Conservation (phyloP, 352 stramenopile genomes). For the Globisporangium nodosum region DNA sequence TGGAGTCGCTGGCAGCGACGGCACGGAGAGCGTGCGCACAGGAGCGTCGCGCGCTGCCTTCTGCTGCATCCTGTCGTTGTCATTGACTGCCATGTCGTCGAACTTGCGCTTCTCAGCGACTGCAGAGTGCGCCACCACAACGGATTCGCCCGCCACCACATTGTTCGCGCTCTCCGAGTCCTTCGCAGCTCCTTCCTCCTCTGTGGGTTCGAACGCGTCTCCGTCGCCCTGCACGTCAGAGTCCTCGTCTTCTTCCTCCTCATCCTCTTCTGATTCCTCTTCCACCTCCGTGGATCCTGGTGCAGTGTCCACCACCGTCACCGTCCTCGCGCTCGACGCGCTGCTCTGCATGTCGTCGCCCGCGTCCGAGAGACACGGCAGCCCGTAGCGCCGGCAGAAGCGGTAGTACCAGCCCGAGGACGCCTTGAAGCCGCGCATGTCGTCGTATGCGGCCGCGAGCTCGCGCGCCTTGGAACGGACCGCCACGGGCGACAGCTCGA, state of each 20-base stretch:
- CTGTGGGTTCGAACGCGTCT: background rate
- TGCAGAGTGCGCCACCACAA: too few relatives aligned
- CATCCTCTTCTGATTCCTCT: background rate
- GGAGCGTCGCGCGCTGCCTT: background rate
- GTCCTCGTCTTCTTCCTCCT: background rate
- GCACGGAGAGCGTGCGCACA: background rate
- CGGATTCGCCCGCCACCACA: too few relatives aligned
- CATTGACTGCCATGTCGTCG: constrained; percentile 1
- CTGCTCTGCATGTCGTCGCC: background rate
- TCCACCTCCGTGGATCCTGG: background rate
- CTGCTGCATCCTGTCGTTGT: background rate
- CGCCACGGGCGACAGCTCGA: constrained; percentile 18
- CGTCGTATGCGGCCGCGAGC: constrained; percentile 23
- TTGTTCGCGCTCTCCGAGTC: background rate
- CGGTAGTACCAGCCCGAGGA: constrained; percentile 54
- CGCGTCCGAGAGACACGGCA: constrained; percentile 13
- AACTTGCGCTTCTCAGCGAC: constrained; percentile 9
- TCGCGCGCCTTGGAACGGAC: constrained; percentile 31
- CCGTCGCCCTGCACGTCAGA: too few relatives aligned
- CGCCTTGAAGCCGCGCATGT: constrained; percentile 47
- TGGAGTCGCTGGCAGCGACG: background rate
- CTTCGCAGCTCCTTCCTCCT: background rate
- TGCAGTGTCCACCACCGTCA: background rate
- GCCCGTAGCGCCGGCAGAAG: constrained; percentile 37
- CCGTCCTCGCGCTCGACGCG: background rate